phyloP scores from a whole-genome alignment of 768 basidiomycete species.

The Leccinum pellstonianum region DNA sequence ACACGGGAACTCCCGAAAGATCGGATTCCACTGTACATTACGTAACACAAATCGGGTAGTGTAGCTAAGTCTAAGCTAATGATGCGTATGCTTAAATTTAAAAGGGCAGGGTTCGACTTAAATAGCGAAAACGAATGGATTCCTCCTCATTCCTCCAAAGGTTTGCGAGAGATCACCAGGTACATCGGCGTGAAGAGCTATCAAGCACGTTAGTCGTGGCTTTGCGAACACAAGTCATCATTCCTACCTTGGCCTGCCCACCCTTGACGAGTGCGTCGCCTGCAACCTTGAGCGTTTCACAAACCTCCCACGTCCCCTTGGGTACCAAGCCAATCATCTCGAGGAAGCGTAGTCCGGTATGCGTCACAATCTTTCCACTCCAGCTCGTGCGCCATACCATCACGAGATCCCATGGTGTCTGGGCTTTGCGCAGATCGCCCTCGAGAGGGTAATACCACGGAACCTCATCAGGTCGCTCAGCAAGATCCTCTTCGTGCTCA shows the following conservation, averaged over 20 bases:
- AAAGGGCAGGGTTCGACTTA: neutral
- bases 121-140: neutral
- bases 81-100: neutral
- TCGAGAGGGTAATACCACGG: slow-evolving; percentile 98
- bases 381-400: slow-evolving; percentile 89
- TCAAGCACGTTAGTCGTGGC: neutral
- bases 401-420: slow-evolving; percentile 89
- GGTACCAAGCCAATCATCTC: slow-evolving; percentile 82
- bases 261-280: slow-evolving; percentile 75
- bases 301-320: slow-evolving; percentile 89
- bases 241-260: slow-evolving; percentile 77
- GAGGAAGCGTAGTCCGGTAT: slow-evolving; percentile 71
- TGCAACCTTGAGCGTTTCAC: slow-evolving; percentile 86
- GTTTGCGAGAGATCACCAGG: slow-evolving; percentile 61
- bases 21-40: slow-evolving; percentile 24
- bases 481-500: slow-evolving; percentile 91
- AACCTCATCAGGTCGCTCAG: slow-evolving; percentile 71
- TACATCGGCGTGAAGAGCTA: slow-evolving; percentile 91
- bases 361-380: slow-evolving; percentile 82
- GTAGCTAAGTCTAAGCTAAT: neutral
- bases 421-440: slow-evolving; percentile 88
- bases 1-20: slow-evolving; percentile 26
- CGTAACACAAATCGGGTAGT: neutral
- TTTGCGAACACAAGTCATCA: neutral
- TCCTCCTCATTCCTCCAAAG: slow-evolving; percentile 22